These are phyloP conservation scores for Aegilops longissima DNA, from an alignment of 176 grass and related monocot genomes.

Conservation along the genomic window DNA sequence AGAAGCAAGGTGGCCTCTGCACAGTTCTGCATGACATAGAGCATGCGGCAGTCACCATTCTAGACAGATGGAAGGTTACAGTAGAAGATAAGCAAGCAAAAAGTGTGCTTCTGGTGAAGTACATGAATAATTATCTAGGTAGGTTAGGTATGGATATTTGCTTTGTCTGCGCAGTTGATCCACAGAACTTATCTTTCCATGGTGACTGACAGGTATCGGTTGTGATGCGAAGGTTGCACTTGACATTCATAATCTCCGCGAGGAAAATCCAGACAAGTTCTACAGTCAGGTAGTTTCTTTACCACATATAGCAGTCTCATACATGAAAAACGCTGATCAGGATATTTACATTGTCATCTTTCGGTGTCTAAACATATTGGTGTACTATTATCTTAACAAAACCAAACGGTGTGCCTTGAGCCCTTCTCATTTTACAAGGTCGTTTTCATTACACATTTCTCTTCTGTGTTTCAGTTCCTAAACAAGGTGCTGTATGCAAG, in stretches of 20 bases:
- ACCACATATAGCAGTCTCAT: neutral
- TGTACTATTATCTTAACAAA: neutral
- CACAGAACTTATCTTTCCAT: conserved; percentile 23
- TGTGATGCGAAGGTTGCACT: conserved; percentile 97
- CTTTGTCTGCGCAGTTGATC: neutral
- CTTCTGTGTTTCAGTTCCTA: conserved; percentile 51
- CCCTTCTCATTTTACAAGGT: neutral
- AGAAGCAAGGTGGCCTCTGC: conserved; percentile 61
- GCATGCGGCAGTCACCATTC: conserved; percentile 65
- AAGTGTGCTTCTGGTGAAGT: conserved; percentile 39
- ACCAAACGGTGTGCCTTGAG: neutral
- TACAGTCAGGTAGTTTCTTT: conserved; percentile 64
- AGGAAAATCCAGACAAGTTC: conserved; percentile 95
- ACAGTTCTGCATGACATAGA: conserved; percentile 58
- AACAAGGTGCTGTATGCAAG: conserved; percentile 89
- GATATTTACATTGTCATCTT: neutral
- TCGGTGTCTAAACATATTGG: neutral
- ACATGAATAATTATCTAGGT: conserved; percentile 85
- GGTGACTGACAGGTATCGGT: conserved; percentile 56
- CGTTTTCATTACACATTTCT: neutral
- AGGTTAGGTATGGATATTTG: conserved; percentile 2
- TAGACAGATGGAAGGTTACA: conserved; percentile 72
- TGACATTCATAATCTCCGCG: conserved; percentile 91
- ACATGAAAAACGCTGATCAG: neutral
- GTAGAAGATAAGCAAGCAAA: conserved; percentile 57